Base-by-base conservation (phyloP, 176 grass and related monocot genomes). In the Eleusine indica region DNA sequence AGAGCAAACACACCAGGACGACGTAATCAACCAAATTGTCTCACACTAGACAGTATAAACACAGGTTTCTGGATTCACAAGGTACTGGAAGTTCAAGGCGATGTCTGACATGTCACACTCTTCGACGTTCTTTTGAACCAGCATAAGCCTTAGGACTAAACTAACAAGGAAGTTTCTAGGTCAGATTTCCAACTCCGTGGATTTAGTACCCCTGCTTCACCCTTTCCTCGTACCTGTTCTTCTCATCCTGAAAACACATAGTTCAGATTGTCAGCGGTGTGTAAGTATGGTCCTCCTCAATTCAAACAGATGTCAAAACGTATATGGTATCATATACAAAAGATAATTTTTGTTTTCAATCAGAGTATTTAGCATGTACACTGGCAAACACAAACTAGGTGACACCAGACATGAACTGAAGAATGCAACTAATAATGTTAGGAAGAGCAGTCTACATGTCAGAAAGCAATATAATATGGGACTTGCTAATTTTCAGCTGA, bases 161-260 rank as follows among this genome's bases (percentile, higher is more conserved):
- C 74, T 48, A 44, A 8, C 74, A 19, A 43, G 4, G 40, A 21
- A 9, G 47, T 21, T 73, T 78, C 17, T 19, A 14, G 10, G 10
- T 56, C 32, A 30, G 4, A 43, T 48, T 48, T 54, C 22, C 11
- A 53, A 18, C 70, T 47, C 60, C 44, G n/a, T 58, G 56, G 61
- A 52, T 29, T 44, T 87, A 87, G 85, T 87, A 87, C 8, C 77
- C 78, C 70, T 81, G 85, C 77, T 81, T 86, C 70, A 37, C 7
- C 77, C 85, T 75, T 47, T 82, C 79, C 57, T 89, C 88, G 2
- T 21, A 49, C 15, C 83, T 75, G 21, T 22, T 82, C 83, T 82
- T 90, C 67, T 90, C 88, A 39, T 86, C 88, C 83, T 90, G 78
- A 22, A 86, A 84, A 58, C 10, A 11, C 5, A 77, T 17, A 64